These are phyloP conservation scores for Hyphopichia wangnamkhiaoensis DNA, from an alignment of 1,139 yeast genomes.

Conservation along the genomic window DNA sequence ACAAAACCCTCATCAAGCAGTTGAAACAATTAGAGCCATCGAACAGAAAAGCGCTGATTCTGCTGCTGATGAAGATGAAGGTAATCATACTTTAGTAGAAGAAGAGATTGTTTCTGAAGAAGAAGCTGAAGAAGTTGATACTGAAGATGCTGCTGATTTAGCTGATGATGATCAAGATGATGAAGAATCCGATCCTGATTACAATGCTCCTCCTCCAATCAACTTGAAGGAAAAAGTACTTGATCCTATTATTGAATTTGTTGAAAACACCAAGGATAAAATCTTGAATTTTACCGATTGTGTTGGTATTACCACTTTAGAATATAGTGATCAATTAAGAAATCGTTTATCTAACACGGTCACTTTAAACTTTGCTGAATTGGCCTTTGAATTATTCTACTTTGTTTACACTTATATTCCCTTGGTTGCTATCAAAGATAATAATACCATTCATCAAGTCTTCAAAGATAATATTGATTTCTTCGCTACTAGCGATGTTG, in stretches of 20 bases:
- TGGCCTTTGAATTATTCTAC: constrained; percentile 37
- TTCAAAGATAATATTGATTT: constrained; percentile 37
- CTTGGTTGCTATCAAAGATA: constrained; percentile 40
- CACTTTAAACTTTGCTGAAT: constrained; percentile 45
- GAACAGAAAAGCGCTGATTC: constrained; percentile 13
- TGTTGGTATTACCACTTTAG: constrained; percentile 42
- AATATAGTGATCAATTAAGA: constrained; percentile 47
- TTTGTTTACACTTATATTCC: constrained; percentile 39
- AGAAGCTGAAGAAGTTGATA: constrained; percentile 22
- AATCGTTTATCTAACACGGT: constrained; percentile 51
- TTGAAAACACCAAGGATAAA: constrained; percentile 29
- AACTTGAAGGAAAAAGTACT: constrained; percentile 37
- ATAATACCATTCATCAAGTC: constrained; percentile 39
- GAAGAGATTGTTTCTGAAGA: constrained; percentile 14
- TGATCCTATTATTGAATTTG: constrained; percentile 39
- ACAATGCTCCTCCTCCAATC: constrained; percentile 43
- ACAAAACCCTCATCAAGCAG: constrained; percentile 36
- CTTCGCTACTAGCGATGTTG: constrained; percentile 21
- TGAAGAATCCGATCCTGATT: constrained; percentile 29
- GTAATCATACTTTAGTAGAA: constrained; percentile 16
- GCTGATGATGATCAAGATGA: constrained; percentile 22
- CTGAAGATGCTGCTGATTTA: constrained; percentile 12
- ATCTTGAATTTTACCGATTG: constrained; percentile 38
- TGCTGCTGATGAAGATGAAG: constrained; percentile 25
- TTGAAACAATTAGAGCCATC: constrained; percentile 9